These are phyloP conservation scores for Jatropha multifida DNA, from an alignment of 441 rosid genomes.

Conservation along the genomic window DNA sequence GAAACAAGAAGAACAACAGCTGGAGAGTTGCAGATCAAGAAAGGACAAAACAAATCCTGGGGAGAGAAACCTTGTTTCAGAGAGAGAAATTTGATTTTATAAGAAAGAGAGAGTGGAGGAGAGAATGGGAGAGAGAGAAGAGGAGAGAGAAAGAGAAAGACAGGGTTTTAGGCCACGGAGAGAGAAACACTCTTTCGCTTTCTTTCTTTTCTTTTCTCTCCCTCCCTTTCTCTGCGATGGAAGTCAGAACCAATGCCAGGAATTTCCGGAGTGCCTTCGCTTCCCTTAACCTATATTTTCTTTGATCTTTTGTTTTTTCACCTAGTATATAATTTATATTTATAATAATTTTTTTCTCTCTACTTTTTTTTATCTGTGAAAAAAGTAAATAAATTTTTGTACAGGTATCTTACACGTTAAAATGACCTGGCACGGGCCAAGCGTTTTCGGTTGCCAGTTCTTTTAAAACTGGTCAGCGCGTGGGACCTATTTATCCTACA, in stretches of 20 bases:
- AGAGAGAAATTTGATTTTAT: conserved; percentile 8
- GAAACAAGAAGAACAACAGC: conserved; percentile 24
- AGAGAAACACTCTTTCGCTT: conserved; percentile 11
- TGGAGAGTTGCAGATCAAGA: conserved; percentile 52
- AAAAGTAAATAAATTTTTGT: background rate
- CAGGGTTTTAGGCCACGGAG: conserved; percentile 17
- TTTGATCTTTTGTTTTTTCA: background rate
- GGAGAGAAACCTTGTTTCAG: conserved; percentile 12
- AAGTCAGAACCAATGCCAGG: conserved; percentile 36
- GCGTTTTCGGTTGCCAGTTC: background rate
- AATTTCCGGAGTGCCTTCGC: conserved; percentile 43
- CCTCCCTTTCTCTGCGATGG: conserved; percentile 15
- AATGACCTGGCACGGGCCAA: conserved; percentile 12
- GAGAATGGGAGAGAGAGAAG: conserved; percentile 12
- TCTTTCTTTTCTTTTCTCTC: conserved; percentile 26
- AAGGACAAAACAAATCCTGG: background rate
- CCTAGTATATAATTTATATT: background rate
- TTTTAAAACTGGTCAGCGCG: background rate
- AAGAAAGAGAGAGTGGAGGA: conserved; percentile 14
- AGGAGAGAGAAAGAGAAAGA: conserved; percentile 22
- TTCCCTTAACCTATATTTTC: conserved; percentile 6
- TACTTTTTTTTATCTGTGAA: background rate
- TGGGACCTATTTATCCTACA: background rate
- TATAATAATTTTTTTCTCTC: background rate
- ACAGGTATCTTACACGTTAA: background rate